A percentile compares a stretch with the other conserved stretches of the same genome.
These are phyloP conservation scores for Toxicodendron radicans DNA, from an alignment of 345 rosid genomes.

Conservation along the genomic window DNA sequence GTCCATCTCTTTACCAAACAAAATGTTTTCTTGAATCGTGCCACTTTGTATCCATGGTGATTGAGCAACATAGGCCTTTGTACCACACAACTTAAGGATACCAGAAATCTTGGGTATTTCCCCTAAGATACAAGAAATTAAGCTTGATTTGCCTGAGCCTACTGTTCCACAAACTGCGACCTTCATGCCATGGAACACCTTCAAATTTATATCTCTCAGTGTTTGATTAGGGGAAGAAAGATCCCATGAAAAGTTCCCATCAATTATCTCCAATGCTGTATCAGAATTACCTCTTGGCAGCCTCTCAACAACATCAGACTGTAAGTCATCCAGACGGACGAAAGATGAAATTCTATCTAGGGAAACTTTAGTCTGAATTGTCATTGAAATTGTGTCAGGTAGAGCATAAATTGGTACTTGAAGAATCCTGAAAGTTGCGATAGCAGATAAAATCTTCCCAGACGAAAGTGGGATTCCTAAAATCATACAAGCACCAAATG, in stretches of 20 bases:
- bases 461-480: conserved; percentile 30
- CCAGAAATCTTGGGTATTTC: conserved; percentile 68
- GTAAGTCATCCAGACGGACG: conserved; percentile 51
- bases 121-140: conserved; percentile 63
- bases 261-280: conserved; percentile 41
- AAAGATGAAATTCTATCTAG: conserved; percentile 61
- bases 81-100: conserved; percentile 52
- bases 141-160: conserved; percentile 75
- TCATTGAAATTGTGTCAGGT: no score
- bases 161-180: conserved; percentile 77
- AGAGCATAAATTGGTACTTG: conserved; percentile 25
- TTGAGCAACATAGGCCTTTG: conserved; percentile 71
- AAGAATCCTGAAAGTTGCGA: conserved; percentile 37
- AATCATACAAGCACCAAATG: conserved; percentile 37
- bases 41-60: conserved; percentile 88
- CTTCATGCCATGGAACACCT: conserved; percentile 51
- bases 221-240: conserved; percentile 40
- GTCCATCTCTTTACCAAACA: conserved; percentile 74
- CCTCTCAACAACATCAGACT: conserved; percentile 45
- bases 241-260: conserved; percentile 62
- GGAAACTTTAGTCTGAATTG: conserved; percentile 65
- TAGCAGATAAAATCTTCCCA: conserved; percentile 37
- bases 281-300: conserved; percentile 44
- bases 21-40: conserved; percentile 69
- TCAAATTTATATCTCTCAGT: conserved; percentile 47